Evolutionary conservation across 2,329 filamentous ascomycete genomes (phyloP).

Genomic region (Trichoderma koningiopsis): DNA sequence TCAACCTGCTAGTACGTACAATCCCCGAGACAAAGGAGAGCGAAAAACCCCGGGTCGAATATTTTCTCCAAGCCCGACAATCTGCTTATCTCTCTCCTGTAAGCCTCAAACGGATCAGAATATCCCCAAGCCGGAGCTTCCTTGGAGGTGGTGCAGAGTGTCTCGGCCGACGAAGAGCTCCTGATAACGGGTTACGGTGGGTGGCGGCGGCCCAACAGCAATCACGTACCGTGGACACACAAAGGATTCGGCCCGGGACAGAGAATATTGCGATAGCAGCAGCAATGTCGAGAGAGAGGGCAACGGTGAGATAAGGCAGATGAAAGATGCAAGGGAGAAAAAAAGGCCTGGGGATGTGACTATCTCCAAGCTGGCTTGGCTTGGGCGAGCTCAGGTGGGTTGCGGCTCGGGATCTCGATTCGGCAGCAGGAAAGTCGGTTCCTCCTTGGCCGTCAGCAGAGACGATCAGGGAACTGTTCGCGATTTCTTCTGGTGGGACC

Average conservation of each 20-base stretch:
- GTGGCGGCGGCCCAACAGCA: slow-evolving; percentile 26
- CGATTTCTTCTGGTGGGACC: slow-evolving; percentile 12
- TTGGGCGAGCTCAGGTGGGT: not conserved
- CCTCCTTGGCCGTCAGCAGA: slow-evolving; percentile 16
- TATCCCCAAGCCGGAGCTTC: slow-evolving; percentile 60
- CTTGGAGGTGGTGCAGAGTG: slow-evolving; percentile 50
- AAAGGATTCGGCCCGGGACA: not conserved
- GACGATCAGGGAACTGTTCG: slow-evolving; percentile 9
- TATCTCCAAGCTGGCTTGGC: slow-evolving; percentile 21
- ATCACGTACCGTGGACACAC: slow-evolving; percentile 22
- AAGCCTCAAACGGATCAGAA: slow-evolving; percentile 27
- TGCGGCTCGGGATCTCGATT: not conserved
- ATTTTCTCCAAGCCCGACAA: slow-evolving; percentile 19
- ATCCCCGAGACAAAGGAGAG: slow-evolving; percentile 38
- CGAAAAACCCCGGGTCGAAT: slow-evolving; percentile 7
- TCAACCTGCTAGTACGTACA: slow-evolving; percentile 58
- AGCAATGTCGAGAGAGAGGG: not conserved
- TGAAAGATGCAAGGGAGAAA: slow-evolving; percentile 3
- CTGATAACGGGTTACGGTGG: slow-evolving; percentile 1
- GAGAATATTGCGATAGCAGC: not conserved
- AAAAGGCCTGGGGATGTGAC: not conserved
- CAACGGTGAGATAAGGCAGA: not conserved
- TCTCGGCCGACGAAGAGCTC: slow-evolving; percentile 32
- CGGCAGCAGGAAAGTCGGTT: slow-evolving; percentile 3
- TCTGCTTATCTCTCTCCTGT: slow-evolving; percentile 15